These are phyloP conservation scores for Coniochaeta sp. DNA, from an alignment of 2,329 filamentous ascomycete species.

Conservation along the genomic window DNA sequence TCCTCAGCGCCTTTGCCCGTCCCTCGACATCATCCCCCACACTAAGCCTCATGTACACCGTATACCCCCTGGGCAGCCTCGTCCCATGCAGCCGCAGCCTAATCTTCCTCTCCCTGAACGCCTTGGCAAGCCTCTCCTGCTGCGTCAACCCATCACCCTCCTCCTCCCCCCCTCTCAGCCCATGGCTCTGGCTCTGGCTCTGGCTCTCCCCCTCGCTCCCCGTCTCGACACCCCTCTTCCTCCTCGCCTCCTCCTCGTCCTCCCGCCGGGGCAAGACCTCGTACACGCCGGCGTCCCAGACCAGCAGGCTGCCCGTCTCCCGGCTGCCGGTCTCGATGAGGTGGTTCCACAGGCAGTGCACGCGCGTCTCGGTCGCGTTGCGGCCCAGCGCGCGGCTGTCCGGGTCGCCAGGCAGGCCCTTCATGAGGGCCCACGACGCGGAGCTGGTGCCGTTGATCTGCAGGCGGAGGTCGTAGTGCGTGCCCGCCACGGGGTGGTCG, in stretches of 20 bases:
- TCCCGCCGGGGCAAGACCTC: constrained; percentile 36
- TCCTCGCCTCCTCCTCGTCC: constrained; percentile 4
- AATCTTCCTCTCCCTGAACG: constrained; percentile 50
- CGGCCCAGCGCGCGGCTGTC: constrained; percentile 46
- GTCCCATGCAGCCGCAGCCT: constrained; percentile 46
- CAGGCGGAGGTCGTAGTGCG: constrained; percentile 62
- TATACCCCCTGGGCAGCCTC: constrained; percentile 42
- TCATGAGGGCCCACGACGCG: constrained; percentile 59
- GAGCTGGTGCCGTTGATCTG: constrained; percentile 63
- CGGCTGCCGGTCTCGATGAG: constrained; percentile 50
- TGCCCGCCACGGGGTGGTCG: constrained; percentile 62
- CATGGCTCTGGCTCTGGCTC: background rate
- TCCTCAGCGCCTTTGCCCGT: constrained; percentile 4
- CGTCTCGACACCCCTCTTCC: constrained; percentile 19
- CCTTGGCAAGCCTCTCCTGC: constrained; percentile 39
- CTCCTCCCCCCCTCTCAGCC: background rate
- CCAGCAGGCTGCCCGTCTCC: constrained; percentile 49
- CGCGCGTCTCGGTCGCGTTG: constrained; percentile 54
- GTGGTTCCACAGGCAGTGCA: constrained; percentile 57
- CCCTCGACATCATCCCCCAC: constrained; percentile 7
- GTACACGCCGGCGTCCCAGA: constrained; percentile 58
- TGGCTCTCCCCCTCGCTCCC: constrained; percentile 12
- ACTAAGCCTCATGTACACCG: background rate
- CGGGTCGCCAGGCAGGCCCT: constrained; percentile 50
- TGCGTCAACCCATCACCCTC: constrained; percentile 18